A percentile compares a stretch with the other conserved stretches of the same genome.
phyloP scores from a whole-genome alignment of 2,329 filamentous ascomycete genomes.

The Helotiales sp. region DNA sequence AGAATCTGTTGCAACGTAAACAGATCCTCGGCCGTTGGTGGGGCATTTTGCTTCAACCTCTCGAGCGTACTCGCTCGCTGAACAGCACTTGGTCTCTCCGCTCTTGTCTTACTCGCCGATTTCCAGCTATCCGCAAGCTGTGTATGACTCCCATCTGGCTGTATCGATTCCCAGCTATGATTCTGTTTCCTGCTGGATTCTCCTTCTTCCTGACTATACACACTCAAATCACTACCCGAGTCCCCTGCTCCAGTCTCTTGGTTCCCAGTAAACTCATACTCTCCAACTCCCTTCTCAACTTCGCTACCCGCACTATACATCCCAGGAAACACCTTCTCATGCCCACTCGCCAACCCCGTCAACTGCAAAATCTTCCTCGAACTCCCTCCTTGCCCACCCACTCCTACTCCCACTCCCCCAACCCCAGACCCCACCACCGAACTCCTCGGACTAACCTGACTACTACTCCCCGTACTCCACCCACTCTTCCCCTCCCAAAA shows the following conservation, averaged over 20 bases:
- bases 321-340: background rate
- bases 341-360: background rate
- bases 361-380: background rate
- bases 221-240: constrained; percentile 16
- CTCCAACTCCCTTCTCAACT: no score
- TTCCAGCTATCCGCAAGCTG: background rate
- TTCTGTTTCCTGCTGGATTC: background rate
- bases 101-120: no score
- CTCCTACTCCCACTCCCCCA: background rate
- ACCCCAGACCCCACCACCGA: background rate
- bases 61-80: background rate
- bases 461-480: no score
- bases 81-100: background rate
- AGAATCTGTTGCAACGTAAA: background rate
- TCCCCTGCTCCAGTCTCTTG: no score
- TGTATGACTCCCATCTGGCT: background rate
- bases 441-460: no score
- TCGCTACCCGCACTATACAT: no score
- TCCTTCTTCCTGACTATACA: constrained; percentile 18
- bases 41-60: background rate
- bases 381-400: no score
- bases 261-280: background rate
- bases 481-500: no score
- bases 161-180: background rate
- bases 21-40: background rate